Base-by-base conservation (phyloP, 768 basidiomycete genomes). In the Lanmaoa pseudosensibilis region DNA sequence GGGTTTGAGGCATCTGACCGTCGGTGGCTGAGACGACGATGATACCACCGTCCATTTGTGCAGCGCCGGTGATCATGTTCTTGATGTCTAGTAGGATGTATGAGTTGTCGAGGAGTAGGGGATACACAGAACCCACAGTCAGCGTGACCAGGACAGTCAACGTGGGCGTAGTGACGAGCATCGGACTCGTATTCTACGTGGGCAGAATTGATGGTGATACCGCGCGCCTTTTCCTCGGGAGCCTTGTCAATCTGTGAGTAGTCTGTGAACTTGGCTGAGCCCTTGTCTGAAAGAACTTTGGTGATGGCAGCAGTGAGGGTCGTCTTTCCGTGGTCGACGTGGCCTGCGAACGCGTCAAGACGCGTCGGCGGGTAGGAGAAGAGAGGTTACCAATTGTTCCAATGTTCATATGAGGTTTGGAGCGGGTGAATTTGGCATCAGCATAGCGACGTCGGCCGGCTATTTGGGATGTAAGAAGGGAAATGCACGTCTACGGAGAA, bases 1-100 rank as follows among this genome's bases (percentile, higher is more conserved):
- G 88, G 48, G 97, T 99, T 74, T 98, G 96, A 52, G 96, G 97
- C 97, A 99, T 99, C 76, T 98, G 95, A 64, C 97, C 97, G 70
- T 99, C 97, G 12, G 93, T 96, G 32, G 97, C 97, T 48, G 97
- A 97, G 32, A 99, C 97, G 63, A 98, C 92, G 66, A 94, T 93
- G 66, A 94, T 94, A 63, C 89, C 90, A 61, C 92, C 92, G 65
- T 98, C 95, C 88, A 98, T 96, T 70, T 97, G 95, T 34, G 96
- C 94, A 53, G 95, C 95, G 73, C 95, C 95, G 46, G 96, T 98
- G 68, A 98, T 98, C 94, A 97, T 97, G 82, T 97, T 97, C 74
- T 96, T 92, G 69, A 94, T 93, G 75, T 93, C 92, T 92, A 60
- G 15, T 25, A 37, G 39, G 23, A 46, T 8, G n/a, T 1, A 37